Evolutionary conservation across 371 early-diverging fungal species (phyloP), one percentile per base, ranked within the genome.

Genomic region (Rhizopus sp.): DNA sequence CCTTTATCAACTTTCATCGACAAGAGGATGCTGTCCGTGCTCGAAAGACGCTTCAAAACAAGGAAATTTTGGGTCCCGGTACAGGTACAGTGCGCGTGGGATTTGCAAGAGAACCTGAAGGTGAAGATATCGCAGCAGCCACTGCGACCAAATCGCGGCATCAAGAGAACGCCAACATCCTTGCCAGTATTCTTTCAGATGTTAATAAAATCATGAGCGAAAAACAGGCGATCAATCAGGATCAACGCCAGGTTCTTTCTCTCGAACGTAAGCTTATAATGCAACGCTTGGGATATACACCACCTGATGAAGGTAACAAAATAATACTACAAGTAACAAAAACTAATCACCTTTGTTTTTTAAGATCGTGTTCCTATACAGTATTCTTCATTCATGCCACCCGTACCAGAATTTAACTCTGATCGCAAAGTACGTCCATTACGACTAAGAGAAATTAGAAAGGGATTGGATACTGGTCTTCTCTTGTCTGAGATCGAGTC

Each of bases 11-110:
- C 70, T 98, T 95, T 75, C 86, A 87, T 37, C 76, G 75, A 31
- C 81, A 92, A 54, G 94, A 95, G 49, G 95, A 97, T 69, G 95
- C 98, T 7, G 89, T 95, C 50, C 78, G 83, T 29, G 97, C 97
- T 33, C 86, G 91, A 53, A 88, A 89, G 62, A 77, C 80, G 8
- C 83, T 95, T 81, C 93, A 96, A 69, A 94, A 93, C 55, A 88
- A 88, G 60, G 93, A 93, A 48, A 77, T 92, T 46, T 83, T 85
- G 67, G 95, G 93, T 34, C 77, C 83, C 15, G 84, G 83, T 3
- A 80, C 88, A 31, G 86, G 85, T 6, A 80, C 88, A 4, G 82
- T 89, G 7, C 78, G 91, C 41, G 91, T 96, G 54, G 94, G 94
- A 4, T 96, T 86, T 67, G 96, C 95, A 44, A 88, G 86, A 57